Base-by-base conservation (phyloP, 140 eudicot genomes). In the Senecio squalidus region DNA sequence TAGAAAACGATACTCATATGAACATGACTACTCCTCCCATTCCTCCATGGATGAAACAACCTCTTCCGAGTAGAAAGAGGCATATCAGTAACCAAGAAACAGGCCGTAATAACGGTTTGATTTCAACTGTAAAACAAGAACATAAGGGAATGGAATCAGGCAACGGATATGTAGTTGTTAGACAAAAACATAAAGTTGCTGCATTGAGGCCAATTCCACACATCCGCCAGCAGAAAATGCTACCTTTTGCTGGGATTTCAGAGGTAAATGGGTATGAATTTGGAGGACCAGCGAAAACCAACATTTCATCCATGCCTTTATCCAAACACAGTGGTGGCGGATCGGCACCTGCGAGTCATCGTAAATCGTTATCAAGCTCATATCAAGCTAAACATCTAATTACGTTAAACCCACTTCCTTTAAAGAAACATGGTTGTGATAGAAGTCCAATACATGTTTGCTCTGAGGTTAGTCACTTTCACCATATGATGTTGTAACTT, bases 201-300 rank as follows among this genome's bases (percentile, higher is more conserved):
- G 94, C 97, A 0, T 50, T 90, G 82, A 74, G 95, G 64, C 97
- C 97, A 25, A 83, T 90, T 41, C 97, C 95, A 23, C 97, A 86
- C 46, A 60, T 81, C 58, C 86, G 82, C 14, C 85, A 78, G 69
- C 94, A 77, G 60, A 85, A 85, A 69, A 78, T 85, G 94, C 73
- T 80, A 14, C 97, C 97, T 0, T 90, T 90, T 76, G 68, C 94
- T 6, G 84, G 82, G 38, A 51, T 82, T 38, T 34, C 80, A 1
- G 89, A 90, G 41, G 52, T 65, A 5, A 84, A 86, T 59, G 81
- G 80, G 50, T 74, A 78, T 45, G 95, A 90, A 4, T 64, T 55
- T 64, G 84, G 76, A 21, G 84, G 78, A 69, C 95, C 51, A 55
- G 59, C 60, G 61, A 90, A 76, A 75, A 66, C 77, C 17, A 74